Base-by-base conservation (phyloP, 139 green algal genomes). In the Auxenochlorella pyrenoidosa region DNA sequence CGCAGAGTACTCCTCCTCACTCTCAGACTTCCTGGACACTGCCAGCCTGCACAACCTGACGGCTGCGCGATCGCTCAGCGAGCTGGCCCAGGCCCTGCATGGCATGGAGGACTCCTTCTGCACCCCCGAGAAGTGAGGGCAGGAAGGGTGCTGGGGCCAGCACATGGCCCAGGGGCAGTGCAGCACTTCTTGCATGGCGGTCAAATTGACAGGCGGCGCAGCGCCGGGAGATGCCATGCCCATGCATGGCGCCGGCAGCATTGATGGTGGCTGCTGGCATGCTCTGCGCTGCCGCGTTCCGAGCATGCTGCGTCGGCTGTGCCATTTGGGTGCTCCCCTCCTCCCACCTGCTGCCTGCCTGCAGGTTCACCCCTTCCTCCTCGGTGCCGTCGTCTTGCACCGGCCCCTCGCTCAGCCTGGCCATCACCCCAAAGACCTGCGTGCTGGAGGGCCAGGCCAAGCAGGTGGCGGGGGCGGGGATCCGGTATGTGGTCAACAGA, bases 321-420 rank as follows among this genome's bases (percentile, higher is more conserved):
- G n/a, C n/a, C n/a, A n/a, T n/a, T n/a, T n/a, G n/a, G 22, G 1
- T 51, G 26, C 8, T 2, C 10, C 32, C 8, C 73, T 8, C 21
- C 40, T 47, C 10, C 19, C 15, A 18, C 34, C 28, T 36, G 28
- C 24, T 22, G 6, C 30, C 3, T 30, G 24, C 12, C 34, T 75
- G 79, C 66, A 87, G 83, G 2, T 88, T 85, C 60, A 34, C 21
- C 32, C 13, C 21, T 30, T 51, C 60, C 66, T 1, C 47, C 30
- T 43, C 63, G 30, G 60, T 85, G 54, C 75, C 44, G 38, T 82
- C 71, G 38, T 43, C 32, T 24, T 91, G 88, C 76, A 54, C 34
- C n/a, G 88, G 88, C 8, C 88, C 88, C 28, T 58, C 58, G 2
- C 43, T 91, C 26, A 77, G 28, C 36, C 83, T 91, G 32, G 38